Conservation (phyloP, 140 eudicot genomes). For the Cichorium intybus region DNA sequence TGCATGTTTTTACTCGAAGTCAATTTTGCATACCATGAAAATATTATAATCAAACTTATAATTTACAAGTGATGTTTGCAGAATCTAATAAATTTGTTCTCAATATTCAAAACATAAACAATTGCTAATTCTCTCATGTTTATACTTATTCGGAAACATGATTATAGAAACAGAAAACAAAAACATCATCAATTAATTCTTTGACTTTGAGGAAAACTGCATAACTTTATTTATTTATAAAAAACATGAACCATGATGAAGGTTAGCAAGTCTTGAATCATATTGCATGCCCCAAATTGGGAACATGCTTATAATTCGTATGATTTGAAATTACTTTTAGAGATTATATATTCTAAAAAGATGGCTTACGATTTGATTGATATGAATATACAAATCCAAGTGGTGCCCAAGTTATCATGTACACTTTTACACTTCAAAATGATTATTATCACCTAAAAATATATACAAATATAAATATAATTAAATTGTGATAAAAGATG, state of each 20-base stretch:
- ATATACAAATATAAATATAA: too few species aligned
- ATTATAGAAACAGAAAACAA: background rate
- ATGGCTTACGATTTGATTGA: conserved; percentile 26
- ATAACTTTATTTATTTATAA: background rate
- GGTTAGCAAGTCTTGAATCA: conserved; percentile 20
- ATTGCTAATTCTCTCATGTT: background rate
- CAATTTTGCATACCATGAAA: background rate
- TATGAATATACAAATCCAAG: conserved; percentile 14
- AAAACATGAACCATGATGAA: conserved; percentile 31
- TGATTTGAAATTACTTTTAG: conserved; percentile 12
- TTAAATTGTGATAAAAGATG: background rate
- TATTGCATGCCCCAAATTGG: conserved; percentile 17
- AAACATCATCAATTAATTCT: background rate
- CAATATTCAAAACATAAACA: background rate
- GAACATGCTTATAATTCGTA: conserved; percentile 23
- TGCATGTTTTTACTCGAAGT: background rate
- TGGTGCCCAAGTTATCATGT: conserved; percentile 28
- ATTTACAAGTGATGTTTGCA: background rate
- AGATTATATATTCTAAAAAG: conserved; percentile 20
- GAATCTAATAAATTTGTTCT: background rate
- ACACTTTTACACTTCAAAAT: conserved; percentile 7
- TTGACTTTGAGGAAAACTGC: background rate
- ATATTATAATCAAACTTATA: background rate
- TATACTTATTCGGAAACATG: background rate
- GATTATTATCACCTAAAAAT: background rate